Percentiles rank a stretch among this genome's conserved stretches.
Conservation (phyloP, 768 basidiomycete genomes). For the Candolleomyces eurysporus region DNA sequence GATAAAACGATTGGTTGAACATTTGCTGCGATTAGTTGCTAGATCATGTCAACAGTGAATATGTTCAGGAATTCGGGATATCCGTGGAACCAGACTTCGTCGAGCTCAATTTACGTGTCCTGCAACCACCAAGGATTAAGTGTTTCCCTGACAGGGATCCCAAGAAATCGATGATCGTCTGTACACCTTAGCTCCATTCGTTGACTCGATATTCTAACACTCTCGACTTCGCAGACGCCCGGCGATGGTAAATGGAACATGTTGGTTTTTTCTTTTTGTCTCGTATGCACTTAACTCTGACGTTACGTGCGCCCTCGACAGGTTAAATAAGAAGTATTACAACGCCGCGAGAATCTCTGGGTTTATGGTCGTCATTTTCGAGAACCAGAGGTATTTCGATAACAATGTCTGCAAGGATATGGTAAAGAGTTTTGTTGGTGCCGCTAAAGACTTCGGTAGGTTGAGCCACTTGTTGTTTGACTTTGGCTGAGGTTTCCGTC, state of each 20-base stretch:
- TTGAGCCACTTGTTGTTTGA: constrained; percentile 28
- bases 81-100: constrained; percentile 54
- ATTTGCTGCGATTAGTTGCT: constrained; percentile 49
- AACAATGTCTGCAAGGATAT: constrained; percentile 49
- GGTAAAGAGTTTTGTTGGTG: constrained; percentile 47
- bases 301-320: constrained; percentile 21
- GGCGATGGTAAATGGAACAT: constrained; percentile 79
- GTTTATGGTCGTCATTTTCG: constrained; percentile 70
- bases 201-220: constrained; percentile 24
- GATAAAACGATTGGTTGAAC: neutral
- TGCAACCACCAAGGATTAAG: constrained; percentile 61
- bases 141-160: constrained; percentile 60
- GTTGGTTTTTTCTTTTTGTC: constrained; percentile 33
- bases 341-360: constrained; percentile 48
- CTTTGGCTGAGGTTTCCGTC: neutral
- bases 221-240: constrained; percentile 47
- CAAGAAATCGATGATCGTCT: constrained; percentile 55
- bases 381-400: constrained; percentile 55
- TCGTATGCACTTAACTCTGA: neutral
- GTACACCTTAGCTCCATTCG: neutral
- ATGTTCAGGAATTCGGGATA: constrained; percentile 74
- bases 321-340: constrained; percentile 74
- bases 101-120: constrained; percentile 56
- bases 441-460: constrained; percentile 57
- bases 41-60: constrained; percentile 72